Base-by-base conservation (phyloP, 345 rosid species). In the Eucalyptus rudis region DNA sequence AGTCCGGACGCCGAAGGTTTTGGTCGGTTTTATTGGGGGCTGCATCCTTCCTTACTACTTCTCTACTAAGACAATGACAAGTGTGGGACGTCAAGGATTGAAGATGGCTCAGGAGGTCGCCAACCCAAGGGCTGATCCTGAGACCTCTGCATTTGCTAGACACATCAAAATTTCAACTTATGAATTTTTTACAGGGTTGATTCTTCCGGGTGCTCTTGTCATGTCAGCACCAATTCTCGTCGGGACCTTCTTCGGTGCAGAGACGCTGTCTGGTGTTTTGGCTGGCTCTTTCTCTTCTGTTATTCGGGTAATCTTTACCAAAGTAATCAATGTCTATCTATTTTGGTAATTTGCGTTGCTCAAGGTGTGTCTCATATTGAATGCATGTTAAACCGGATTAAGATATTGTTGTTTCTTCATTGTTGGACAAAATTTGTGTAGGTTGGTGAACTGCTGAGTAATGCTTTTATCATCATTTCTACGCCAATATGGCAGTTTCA, bases 31-130 rank as follows among this genome's bases (percentile, higher is more conserved):
- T 51, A 86, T 92, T 19, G 85, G 88, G 59, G 94, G 93, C 62
- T 90, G 90, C 13, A 50, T 90, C 87, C 94, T 92, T 90, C 92
- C 92, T 47, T 90, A 90, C 88, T 47, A 36, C 89, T 92, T 92
- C 87, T 91, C 92, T 90, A 88, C 91, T 84, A 92, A 90, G 93
- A 92, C 91, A 22, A 91, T 92, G 93, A 92, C 86, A 89, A 89
- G 92, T 54, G 94, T 91, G 50, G 94, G 92, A 89, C 90, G 92
- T 86, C 90, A 90, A 85, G 94, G 92, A 51, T 12, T 92, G n/a
- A 87, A 89, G 87, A 91, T 92, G 92, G 92, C 89, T 86, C 90
- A 90, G 90, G 92, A 87, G 62, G 91, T 90, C 51, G 83, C 88
- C 54, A 90, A 15, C 52, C 7, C 0, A 1, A 1, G 0, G 52